Percentiles rank a stretch among this genome's conserved stretches.
These are phyloP conservation scores for Zangia roseola DNA, from an alignment of 768 basidiomycete species.

Conservation along the genomic window DNA sequence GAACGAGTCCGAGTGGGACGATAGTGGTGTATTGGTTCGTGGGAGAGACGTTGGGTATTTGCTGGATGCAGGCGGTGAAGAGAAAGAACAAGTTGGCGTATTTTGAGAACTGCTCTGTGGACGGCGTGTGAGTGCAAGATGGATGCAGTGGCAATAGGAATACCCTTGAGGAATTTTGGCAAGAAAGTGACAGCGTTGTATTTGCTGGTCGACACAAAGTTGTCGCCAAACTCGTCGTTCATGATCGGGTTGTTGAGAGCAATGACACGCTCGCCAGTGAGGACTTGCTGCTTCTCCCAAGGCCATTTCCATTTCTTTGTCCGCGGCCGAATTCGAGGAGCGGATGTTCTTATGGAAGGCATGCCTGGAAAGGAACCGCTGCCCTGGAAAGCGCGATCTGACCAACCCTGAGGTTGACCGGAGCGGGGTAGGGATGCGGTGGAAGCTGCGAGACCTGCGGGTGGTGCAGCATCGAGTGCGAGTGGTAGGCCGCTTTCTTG, in stretches of 20 bases:
- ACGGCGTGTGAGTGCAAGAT: constrained; percentile 3
- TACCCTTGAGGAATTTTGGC: constrained; percentile 92
- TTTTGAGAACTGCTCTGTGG: constrained; percentile 93
- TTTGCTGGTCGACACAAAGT: constrained; percentile 92
- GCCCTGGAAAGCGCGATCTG: constrained; percentile 53
- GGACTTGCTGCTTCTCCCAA: constrained; percentile 69
- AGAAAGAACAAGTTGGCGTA: constrained; percentile 99
- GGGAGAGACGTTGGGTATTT: constrained; percentile 96
- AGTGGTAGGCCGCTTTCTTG: constrained; percentile 57
- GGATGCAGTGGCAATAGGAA: constrained; percentile 21
- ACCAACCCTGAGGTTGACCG: constrained; percentile 69
- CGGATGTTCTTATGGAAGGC: constrained; percentile 17
- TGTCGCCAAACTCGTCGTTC: constrained; percentile 68
- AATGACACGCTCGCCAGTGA: constrained; percentile 74
- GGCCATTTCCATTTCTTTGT: constrained; percentile 71
- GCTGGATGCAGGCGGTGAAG: constrained; percentile 96
- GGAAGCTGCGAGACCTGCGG: constrained; percentile 55
- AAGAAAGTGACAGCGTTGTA: constrained; percentile 87
- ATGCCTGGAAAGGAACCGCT: constrained; percentile 39
- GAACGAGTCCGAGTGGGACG: constrained; percentile 80
- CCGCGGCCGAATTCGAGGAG: constrained; percentile 10
- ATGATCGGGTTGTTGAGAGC: constrained; percentile 74
- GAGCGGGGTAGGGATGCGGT: constrained; percentile 39
- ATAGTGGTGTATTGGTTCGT: constrained; percentile 96
- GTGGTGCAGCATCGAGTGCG: constrained; percentile 55